Evolutionary conservation across 2,329 filamentous ascomycete species (phyloP).

Genomic region (Arthroderma sp.): DNA sequence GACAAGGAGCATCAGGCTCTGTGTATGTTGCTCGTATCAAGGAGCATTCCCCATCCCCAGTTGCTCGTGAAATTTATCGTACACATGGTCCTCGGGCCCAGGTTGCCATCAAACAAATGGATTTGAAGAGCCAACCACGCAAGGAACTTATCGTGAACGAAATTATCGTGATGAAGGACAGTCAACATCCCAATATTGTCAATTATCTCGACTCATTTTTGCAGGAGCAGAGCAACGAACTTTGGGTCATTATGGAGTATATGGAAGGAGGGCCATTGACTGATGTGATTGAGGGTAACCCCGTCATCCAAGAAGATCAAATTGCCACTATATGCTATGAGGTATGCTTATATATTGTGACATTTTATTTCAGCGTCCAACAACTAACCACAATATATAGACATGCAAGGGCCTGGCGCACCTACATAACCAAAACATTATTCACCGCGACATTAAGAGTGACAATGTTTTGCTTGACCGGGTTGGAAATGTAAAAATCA

Average conservation of each 20-base stretch:
- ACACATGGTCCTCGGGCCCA: constrained; percentile 71
- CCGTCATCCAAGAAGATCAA: constrained; percentile 85
- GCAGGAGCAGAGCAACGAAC: constrained; percentile 81
- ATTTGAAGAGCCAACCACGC: constrained; percentile 86
- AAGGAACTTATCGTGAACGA: constrained; percentile 99
- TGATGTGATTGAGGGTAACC: constrained; percentile 97
- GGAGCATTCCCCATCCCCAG: constrained; percentile 66
- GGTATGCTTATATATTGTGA: constrained; percentile 41
- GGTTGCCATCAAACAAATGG: constrained; percentile 99
- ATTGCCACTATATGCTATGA: constrained; percentile 95
- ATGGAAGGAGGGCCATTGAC: constrained; percentile 98
- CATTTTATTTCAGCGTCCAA: not conserved
- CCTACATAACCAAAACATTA: constrained; percentile 89
- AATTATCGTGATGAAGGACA: constrained; percentile 99
- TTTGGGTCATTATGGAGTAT: constrained; percentile 99
- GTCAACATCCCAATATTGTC: constrained; percentile 94
- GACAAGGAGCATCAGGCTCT: constrained; percentile 92
- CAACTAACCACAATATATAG: constrained; percentile 37
- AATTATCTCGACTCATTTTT: constrained; percentile 97
- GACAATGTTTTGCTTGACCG: constrained; percentile 94
- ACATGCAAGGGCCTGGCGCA: constrained; percentile 92
- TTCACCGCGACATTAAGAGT: constrained; percentile 98
- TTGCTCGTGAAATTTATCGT: constrained; percentile 65
- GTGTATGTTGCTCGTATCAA: constrained; percentile 97
- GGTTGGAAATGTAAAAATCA: constrained; percentile 93